Percentiles rank a stretch among this genome's conserved stretches.
Conservation (phyloP, 2,329 filamentous ascomycete species). For the Calonectria fujianensis region DNA sequence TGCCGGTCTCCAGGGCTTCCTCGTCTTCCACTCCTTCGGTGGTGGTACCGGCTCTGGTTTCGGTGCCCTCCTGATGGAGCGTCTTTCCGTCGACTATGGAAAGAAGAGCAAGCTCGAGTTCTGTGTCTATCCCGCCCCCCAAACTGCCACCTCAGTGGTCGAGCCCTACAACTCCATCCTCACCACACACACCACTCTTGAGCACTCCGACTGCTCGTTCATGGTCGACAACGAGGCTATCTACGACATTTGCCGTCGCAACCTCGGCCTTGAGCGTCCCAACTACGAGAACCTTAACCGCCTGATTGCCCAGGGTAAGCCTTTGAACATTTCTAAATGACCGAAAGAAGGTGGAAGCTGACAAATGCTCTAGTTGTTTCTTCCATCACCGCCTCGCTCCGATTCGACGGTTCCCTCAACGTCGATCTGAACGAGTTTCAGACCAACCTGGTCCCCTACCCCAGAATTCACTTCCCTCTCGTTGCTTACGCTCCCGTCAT, state of each 20-base stretch:
- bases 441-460: conserved; percentile 99
- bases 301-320: conserved; percentile 92
- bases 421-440: conserved; percentile 99
- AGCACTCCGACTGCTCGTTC: conserved; percentile 99
- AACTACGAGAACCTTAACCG: conserved; percentile 99
- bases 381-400: conserved; percentile 97
- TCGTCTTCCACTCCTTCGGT: conserved; percentile 99
- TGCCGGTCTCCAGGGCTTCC: conserved; percentile 97
- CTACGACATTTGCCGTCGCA: conserved; percentile 99
- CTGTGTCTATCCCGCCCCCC: conserved; percentile 98
- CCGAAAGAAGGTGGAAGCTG: conserved; percentile 39
- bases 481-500: conserved; percentile 97
- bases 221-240: conserved; percentile 99
- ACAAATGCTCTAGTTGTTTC: conserved; percentile 83
- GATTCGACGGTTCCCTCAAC: conserved; percentile 98
- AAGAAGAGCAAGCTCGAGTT: conserved; percentile 99
- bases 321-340: background rate
- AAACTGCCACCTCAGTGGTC: conserved; percentile 97
- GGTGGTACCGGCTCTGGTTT: conserved; percentile 99
- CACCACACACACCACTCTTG: conserved; percentile 98
- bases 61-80: conserved; percentile 98
- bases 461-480: conserved; percentile 99
- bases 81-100: conserved; percentile 98
- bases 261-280: conserved; percentile 96
- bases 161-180: conserved; percentile 99